Evolutionary conservation across 2,329 filamentous ascomycete genomes (phyloP), one percentile per base, ranked within the genome.

Genomic region (Rutstroemia sp.): DNA sequence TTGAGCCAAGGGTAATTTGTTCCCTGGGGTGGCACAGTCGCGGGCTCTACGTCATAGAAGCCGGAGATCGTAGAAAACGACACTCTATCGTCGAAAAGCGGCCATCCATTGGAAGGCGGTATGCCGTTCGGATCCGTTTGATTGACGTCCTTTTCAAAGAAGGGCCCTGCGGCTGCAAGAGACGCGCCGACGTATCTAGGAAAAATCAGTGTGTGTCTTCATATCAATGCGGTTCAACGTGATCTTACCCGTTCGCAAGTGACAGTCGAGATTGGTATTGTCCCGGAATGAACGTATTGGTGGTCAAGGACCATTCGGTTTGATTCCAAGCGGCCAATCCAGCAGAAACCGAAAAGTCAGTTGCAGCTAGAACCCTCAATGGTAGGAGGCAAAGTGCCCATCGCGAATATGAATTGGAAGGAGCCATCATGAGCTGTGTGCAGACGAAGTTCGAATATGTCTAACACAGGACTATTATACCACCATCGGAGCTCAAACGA

Each of bases 1-100:
- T 80, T 76, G 45, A 89, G 68, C 84, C 86, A 88, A 0, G 76
- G 76, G 62, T 85, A 88, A 62, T 88, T 88, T 6, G 79, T 78
- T 0, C 78, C 76, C 46, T 80, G 82, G 5, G 47, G 38, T 12
- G 45, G 52, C 1, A 54, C 38, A 0, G 78, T 81, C 30, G 74
- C 77, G 2, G 76, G 74, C 65, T 87, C 82, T 3, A 73, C 73
- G 59, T 87, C 77, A 67, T 78, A 88, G 65, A 88, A 88, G 1
- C 85, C 85, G 4, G 81, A 78, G 27, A 89, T 78, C 0, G 84
- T 87, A 2, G 82, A 81, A 66, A 88, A 88, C 0, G 80, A 79
- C 63, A 87, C 81, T 37, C 85, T 75, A 21, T 76, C 72, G 57
- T 80, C 77, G 68, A 81, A 86, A 2, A 88, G 72, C 14, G 86